Evolutionary conservation across 208 protist genomes (phyloP), one percentile per base, ranked within the genome.

Genomic region (Vickermania spadyakhi): DNA sequence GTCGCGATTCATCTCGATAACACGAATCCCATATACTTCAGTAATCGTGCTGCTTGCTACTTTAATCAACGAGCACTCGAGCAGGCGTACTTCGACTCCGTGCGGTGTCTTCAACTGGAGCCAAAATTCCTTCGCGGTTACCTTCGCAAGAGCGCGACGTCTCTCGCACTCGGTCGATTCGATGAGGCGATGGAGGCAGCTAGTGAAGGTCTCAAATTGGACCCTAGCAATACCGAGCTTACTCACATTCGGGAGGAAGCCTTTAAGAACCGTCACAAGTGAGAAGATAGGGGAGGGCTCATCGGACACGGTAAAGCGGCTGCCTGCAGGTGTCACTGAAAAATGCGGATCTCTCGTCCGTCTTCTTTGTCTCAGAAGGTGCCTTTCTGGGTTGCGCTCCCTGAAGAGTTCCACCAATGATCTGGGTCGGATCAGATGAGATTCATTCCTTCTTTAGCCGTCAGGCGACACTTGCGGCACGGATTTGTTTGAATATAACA

Each of bases 101-200:
- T 78, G 29, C 82, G 90, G 26, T 93, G 86, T 54, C 77, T 98
- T 51, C 28, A 72, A 3, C 73, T 98, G 23, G 78, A 91, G 41
- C 70, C 90, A 0, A 68, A 79, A 28, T 98, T 93, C 89, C 65
- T 89, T 5, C 96, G 96, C 75, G 94, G 92, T 36, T 98, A 97
- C 68, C 75, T 94, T 26, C 86, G 96, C 52, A 91, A 89, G 70
- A 82, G 75, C 14, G 83, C 83, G 3, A 88, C 84, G 0, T 73
- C 87, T 59, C 66, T 90, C 0, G 83, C 77, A 22, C 56, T 94
- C 61, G 84, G 86, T 50, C 70, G 59, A 36, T 77, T 78, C 55
- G 75, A 72, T 3, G 88, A 91, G 28, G 75, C 84, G 7, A 36
- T 79, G 22, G 63, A 72, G 31, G 84, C 84, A 2, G 81, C 78